Evolutionary conservation across 805 yeast genomes (phyloP).

Genomic region (Starmerella riodocensis): DNA sequence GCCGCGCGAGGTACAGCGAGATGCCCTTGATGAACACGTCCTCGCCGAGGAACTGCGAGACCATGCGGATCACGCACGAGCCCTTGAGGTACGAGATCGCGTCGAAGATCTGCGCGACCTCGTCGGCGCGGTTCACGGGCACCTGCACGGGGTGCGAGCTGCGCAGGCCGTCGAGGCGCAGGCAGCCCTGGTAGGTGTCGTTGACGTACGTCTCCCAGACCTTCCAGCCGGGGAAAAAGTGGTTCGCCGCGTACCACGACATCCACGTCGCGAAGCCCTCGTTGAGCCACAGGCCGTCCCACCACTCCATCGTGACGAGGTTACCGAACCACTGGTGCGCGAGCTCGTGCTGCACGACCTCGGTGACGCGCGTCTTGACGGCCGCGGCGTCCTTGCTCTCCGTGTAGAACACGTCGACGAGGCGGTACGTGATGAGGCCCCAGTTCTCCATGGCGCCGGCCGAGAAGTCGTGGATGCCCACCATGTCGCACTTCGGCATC

Average conservation of each 20-base stretch:
- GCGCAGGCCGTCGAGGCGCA: constrained; percentile 58
- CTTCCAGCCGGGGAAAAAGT: constrained; percentile 70
- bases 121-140: constrained; percentile 63
- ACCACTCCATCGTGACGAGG: constrained; percentile 83
- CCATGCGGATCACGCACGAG: constrained; percentile 64
- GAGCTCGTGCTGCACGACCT: constrained; percentile 72
- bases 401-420: constrained; percentile 50
- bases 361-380: constrained; percentile 59
- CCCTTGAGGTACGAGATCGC: constrained; percentile 73
- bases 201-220: constrained; percentile 66
- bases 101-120: constrained; percentile 72
- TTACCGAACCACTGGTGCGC: constrained; percentile 92
- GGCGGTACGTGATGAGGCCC: constrained; percentile 64
- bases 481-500: constrained; percentile 64
- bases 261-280: constrained; percentile 88
- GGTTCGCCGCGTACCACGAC: constrained; percentile 55
- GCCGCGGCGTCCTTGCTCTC: constrained; percentile 49
- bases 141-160: constrained; percentile 73
- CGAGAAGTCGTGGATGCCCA: constrained; percentile 66
- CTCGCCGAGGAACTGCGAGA: constrained; percentile 55
- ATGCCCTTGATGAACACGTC: constrained; percentile 63
- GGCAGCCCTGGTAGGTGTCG: constrained; percentile 61
- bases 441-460: constrained; percentile 90
- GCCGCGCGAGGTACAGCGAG: constrained; percentile 47
- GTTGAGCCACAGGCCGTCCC: constrained; percentile 84